phyloP scores from a whole-genome alignment of 345 rosid species.

The Gossypium turneri region DNA sequence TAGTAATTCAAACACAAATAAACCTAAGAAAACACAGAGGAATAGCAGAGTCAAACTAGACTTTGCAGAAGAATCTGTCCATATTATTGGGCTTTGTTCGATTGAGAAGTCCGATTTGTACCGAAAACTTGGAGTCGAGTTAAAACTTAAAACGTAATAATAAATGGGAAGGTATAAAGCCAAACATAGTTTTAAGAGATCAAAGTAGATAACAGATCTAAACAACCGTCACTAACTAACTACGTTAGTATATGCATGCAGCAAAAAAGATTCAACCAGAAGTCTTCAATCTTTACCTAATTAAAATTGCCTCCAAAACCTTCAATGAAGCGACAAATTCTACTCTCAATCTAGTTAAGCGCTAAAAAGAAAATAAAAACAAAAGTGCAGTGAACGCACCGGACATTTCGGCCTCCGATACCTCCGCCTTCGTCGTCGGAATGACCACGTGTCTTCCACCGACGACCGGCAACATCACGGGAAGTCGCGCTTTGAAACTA shows the following conservation, averaged over 20 bases:
- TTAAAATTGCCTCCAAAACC: constrained; percentile 1
- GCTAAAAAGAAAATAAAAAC: not conserved
- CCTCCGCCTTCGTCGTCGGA: constrained; percentile 52
- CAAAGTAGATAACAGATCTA: not conserved
- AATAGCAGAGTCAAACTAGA: not conserved
- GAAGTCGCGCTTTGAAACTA: constrained; percentile 42
- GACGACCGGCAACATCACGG: constrained; percentile 46
- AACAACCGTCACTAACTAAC: not conserved
- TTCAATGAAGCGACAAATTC: not conserved
- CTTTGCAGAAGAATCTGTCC: not conserved
- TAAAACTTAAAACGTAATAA: not conserved
- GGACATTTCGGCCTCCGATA: constrained; percentile 53
- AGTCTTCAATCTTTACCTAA: not conserved
- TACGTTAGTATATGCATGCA: not conserved
- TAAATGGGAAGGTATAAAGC: not conserved
- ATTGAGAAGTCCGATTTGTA: not conserved
- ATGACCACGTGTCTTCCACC: constrained; percentile 49
- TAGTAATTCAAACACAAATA: not conserved
- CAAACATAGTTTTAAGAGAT: not conserved
- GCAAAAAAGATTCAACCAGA: not conserved
- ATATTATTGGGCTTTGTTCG: not conserved
- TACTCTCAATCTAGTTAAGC: not conserved
- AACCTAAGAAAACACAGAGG: not conserved
- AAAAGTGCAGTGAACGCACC: constrained; percentile 35
- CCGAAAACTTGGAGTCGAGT: not conserved